Evolutionary conservation across 2,329 filamentous ascomycete species (phyloP), one percentile per base, ranked within the genome.

Genomic region (Aureobasidium subglaciale): DNA sequence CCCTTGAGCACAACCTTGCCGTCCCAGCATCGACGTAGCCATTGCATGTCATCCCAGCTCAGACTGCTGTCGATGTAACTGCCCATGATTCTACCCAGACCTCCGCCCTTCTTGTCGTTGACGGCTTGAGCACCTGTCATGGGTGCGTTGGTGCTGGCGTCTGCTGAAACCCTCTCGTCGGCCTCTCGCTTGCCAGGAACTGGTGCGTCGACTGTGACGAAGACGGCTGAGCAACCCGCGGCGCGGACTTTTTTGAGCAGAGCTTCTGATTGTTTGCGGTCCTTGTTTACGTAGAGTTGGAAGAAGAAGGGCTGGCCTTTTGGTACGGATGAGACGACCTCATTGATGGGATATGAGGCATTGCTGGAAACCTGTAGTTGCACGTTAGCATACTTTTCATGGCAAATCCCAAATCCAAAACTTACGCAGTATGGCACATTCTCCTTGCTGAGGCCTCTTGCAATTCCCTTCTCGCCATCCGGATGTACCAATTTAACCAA

Each of bases 281-380:
- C 72, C 61, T 78, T 78, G 66, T 84, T 77, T 49, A 84, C 79
- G 61, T 85, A 86, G 5, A 86, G 71, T 64, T 85, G 82, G 63
- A 83, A 83, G 71, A 83, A 81, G 55, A 77, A 68, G 6, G 67
- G 66, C 50, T 66, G 66, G 24, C 41, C 41, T 11, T 46, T 37
- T n/a, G 34, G 27, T 10, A 64, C 61, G 10, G 60, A 59, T 5
- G 58, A 37, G 13, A 67, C 59, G 48, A 70, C 67, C 53, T 68
- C 66, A 20, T 62, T 62, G 27, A 69, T 58, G 13, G 66, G 65
- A 49, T 64, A 69, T 18, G 59, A 63, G 2, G 68, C 67, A 49
- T 70, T 69, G 34, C 65, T 69, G 3, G 62, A 68, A 11, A 56
- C 55, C 57, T 50, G 54, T 49, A 3, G 11, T 5, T 16, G 11